Conservation (phyloP, 2,329 filamentous ascomycete species). For the Fusarium sp. region DNA sequence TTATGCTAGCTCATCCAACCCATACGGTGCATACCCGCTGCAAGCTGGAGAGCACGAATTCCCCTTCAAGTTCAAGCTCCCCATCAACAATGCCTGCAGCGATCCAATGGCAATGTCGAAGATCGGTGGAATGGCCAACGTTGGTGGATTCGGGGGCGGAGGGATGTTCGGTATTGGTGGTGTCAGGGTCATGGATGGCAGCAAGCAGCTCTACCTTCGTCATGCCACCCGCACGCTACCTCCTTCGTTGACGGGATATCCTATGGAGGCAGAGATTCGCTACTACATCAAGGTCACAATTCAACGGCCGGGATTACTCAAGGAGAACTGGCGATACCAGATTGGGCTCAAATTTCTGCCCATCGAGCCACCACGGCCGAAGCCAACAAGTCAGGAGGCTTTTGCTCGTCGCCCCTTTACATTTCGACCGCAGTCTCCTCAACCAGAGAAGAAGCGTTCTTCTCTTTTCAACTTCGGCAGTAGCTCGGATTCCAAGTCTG, state of each 20-base stretch:
- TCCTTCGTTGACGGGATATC: slow-evolving; percentile 88
- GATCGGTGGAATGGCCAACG: slow-evolving; percentile 66
- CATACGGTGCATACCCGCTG: slow-evolving; percentile 68
- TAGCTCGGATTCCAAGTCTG: slow-evolving; percentile 47
- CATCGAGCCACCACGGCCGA: slow-evolving; percentile 86
- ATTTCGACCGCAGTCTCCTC: slow-evolving; percentile 62
- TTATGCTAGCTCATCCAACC: slow-evolving; percentile 56
- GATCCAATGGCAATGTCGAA: slow-evolving; percentile 66
- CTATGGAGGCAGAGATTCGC: slow-evolving; percentile 87
- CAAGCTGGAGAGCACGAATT: slow-evolving; percentile 80
- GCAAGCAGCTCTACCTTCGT: slow-evolving; percentile 70
- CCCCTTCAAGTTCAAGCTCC: slow-evolving; percentile 82
- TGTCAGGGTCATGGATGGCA: slow-evolving; percentile 73
- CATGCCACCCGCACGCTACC: slow-evolving; percentile 91
- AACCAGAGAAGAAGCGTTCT: slow-evolving; percentile 64
- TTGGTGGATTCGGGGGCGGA: slow-evolving; percentile 64
- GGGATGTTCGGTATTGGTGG: slow-evolving; percentile 64
- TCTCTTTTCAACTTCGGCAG: slow-evolving; percentile 68
- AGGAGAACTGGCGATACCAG: slow-evolving; percentile 84
- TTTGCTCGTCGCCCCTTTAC: slow-evolving; percentile 81
- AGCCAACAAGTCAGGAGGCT: slow-evolving; percentile 78
- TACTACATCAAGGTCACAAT: slow-evolving; percentile 98
- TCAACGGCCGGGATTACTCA: slow-evolving; percentile 87
- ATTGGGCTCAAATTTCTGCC: slow-evolving; percentile 87
- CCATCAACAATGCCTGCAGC: slow-evolving; percentile 81